A percentile compares a stretch with the other conserved stretches of the same genome.
phyloP scores from a whole-genome alignment of 1,139 yeast genomes.

The Diutina siamensis region DNA sequence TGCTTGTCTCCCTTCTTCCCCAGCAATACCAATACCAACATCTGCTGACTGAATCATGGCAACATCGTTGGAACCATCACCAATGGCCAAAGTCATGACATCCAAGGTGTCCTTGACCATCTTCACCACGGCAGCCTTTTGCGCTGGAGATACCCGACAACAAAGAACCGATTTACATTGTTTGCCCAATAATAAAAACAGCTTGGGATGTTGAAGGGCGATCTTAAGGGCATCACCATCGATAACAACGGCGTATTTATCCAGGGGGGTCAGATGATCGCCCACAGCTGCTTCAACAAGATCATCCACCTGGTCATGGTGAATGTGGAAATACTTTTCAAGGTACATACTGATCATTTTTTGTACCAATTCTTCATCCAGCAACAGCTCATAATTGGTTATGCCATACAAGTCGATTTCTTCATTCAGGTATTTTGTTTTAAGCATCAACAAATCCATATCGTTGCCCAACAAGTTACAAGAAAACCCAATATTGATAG shows the following conservation, averaged over 20 bases:
- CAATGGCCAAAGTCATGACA: conserved; percentile 87
- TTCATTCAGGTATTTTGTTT: conserved; percentile 10
- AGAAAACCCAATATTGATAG: conserved; percentile 93
- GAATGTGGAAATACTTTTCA: conserved; percentile 8
- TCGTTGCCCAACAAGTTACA: conserved; percentile 80
- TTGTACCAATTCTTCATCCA: conserved; percentile 9
- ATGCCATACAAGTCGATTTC: conserved; percentile 7
- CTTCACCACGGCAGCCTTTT: conserved; percentile 91
- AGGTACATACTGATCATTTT: conserved; percentile 10
- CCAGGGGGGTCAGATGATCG: conserved; percentile 71
- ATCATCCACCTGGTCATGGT: conserved; percentile 40
- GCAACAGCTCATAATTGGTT: conserved; percentile 1
- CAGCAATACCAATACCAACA: conserved; percentile 97
- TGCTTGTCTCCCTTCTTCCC: conserved; percentile 97
- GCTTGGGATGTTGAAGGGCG: conserved; percentile 26
- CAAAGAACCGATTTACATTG: conserved; percentile 90
- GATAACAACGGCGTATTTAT: conserved; percentile 70
- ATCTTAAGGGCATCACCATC: conserved; percentile 71
- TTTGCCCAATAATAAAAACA: conserved; percentile 72
- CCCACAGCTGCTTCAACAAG: conserved; percentile 42
- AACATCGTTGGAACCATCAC: conserved; percentile 97
- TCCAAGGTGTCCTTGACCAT: conserved; percentile 65
- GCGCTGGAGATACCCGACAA: conserved; percentile 96
- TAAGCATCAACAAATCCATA: conserved; percentile 73
- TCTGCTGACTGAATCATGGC: conserved; percentile 98